These are phyloP conservation scores for Viola pubescens DNA, from an alignment of 441 rosid genomes.

Conservation along the genomic window DNA sequence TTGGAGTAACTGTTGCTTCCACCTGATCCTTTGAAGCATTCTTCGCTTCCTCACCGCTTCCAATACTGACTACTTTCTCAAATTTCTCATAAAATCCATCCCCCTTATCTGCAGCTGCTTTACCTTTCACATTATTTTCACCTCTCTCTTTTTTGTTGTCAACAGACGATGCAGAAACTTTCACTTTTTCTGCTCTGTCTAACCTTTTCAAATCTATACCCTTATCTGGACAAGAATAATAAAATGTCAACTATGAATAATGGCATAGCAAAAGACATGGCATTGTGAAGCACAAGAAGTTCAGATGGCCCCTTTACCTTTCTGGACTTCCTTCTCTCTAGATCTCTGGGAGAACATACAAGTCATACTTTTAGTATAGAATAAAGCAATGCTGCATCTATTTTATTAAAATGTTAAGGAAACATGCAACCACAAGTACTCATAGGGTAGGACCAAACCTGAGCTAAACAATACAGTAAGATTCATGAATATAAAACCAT, in stretches of 20 bases:
- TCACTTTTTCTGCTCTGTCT: slow-evolving; percentile 34
- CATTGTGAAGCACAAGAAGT: slow-evolving; percentile 8
- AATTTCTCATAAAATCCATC: slow-evolving; percentile 28
- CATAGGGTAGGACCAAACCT: background rate
- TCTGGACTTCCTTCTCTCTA: slow-evolving; percentile 42
- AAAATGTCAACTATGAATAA: slow-evolving; percentile 8
- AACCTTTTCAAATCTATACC: slow-evolving; percentile 28
- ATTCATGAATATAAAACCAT: background rate
- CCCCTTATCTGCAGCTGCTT: slow-evolving; percentile 22
- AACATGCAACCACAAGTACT: slow-evolving; percentile 7
- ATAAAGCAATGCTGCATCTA: slow-evolving; percentile 3
- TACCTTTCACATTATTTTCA: slow-evolving; percentile 29
- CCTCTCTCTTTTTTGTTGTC: slow-evolving; percentile 33
- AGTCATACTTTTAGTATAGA: slow-evolving; percentile 10
- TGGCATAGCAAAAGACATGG: slow-evolving; percentile 5
- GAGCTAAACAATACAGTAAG: background rate
- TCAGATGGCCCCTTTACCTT: slow-evolving; percentile 40
- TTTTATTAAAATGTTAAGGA: background rate
- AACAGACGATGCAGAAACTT: slow-evolving; percentile 30
- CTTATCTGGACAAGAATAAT: slow-evolving; percentile 29
- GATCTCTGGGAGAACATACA: slow-evolving; percentile 35
- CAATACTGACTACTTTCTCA: slow-evolving; percentile 29
- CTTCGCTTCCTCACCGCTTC: slow-evolving; percentile 28
- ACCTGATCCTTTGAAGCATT: slow-evolving; percentile 34
- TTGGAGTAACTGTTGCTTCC: slow-evolving; percentile 33